Conservation (phyloP, 176 grass and related monocot genomes). For the Secale cereale region DNA sequence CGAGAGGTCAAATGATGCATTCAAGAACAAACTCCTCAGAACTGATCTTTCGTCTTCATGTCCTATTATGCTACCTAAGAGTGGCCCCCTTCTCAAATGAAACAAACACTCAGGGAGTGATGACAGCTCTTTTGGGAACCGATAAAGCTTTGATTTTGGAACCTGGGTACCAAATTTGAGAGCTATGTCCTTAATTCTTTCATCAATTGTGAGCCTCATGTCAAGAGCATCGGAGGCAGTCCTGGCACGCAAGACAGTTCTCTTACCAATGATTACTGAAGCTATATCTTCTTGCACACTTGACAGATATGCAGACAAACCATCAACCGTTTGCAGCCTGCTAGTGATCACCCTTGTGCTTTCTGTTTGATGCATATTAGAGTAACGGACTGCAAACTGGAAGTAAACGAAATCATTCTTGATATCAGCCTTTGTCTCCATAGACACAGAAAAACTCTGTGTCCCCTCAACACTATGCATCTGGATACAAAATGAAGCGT, state of each 20-base stretch:
- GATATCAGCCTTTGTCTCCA: conserved; percentile 85
- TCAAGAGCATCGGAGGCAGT: conserved; percentile 59
- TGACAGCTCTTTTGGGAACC: conserved; percentile 81
- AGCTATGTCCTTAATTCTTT: conserved; percentile 91
- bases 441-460: conserved; percentile 90
- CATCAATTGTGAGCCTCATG: conserved; percentile 75
- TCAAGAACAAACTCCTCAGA: conserved; percentile 83
- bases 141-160: conserved; percentile 78
- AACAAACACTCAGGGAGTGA: conserved; percentile 84
- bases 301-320: conserved; percentile 67
- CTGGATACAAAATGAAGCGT: conserved; percentile 80
- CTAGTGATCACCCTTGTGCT: conserved; percentile 82
- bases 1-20: conserved; percentile 82
- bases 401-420: conserved; percentile 88
- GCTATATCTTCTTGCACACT: conserved; percentile 75
- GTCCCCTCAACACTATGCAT: conserved; percentile 93
- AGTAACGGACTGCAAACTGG: conserved; percentile 87
- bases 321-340: conserved; percentile 72
- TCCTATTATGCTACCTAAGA: conserved; percentile 89
- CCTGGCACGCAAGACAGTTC: conserved; percentile 57
- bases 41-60: conserved; percentile 98
- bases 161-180: conserved; percentile 78
- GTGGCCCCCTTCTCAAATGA: conserved; percentile 92
- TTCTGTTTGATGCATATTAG: conserved; percentile 83
- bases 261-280: conserved; percentile 79